Conservation (phyloP, 345 rosid species). For the Pseudoturritis turrita region DNA sequence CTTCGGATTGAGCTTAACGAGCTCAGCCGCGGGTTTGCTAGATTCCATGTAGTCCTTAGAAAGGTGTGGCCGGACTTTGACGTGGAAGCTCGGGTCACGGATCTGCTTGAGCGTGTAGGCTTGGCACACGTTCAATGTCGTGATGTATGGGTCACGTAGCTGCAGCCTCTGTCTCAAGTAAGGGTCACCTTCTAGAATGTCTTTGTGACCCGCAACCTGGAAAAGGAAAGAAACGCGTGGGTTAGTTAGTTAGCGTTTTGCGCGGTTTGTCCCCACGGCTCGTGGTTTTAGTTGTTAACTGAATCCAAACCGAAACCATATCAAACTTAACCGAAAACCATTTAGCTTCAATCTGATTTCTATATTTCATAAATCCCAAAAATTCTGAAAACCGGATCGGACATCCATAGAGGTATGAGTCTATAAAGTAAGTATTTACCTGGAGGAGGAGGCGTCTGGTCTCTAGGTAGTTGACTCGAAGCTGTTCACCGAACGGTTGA, state of each 20-base stretch:
- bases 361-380: not conserved
- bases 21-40: conserved; percentile 69
- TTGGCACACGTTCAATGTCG: conserved; percentile 85
- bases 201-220: conserved; percentile 78
- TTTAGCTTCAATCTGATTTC: too few relatives aligned
- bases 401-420: not conserved
- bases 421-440: conserved; percentile 37
- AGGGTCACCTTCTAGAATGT: conserved; percentile 94
- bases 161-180: conserved; percentile 91
- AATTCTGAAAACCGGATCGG: not conserved
- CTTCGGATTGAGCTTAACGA: conserved; percentile 37
- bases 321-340: too few relatives aligned
- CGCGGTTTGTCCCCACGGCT: not conserved
- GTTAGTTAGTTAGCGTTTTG: not conserved
- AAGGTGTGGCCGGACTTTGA: conserved; percentile 62
- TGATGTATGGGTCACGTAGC: conserved; percentile 88
- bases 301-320: too few relatives aligned
- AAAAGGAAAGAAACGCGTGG: not conserved
- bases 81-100: conserved; percentile 75
- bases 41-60: conserved; percentile 71
- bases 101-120: conserved; percentile 86
- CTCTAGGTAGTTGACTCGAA: conserved; percentile 65
- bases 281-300: too few relatives aligned
- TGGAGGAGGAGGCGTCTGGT: conserved; percentile 80
- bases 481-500: conserved; percentile 64